phyloP scores from a whole-genome alignment of 495 filamentous ascomycete species.

The Xylaria scruposa region DNA sequence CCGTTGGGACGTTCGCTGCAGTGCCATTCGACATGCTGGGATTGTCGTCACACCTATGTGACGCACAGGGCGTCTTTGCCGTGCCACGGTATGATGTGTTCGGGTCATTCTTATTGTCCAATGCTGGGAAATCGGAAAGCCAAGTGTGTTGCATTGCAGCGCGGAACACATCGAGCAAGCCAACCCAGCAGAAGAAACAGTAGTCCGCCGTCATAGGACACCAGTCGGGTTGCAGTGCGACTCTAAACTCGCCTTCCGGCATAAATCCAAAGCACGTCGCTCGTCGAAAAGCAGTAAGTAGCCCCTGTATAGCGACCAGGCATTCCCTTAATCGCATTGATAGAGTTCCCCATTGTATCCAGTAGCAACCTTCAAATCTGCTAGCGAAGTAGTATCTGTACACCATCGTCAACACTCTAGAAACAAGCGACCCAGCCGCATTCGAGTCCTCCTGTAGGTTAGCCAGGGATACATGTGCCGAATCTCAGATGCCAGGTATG shows the following conservation, averaged over 20 bases:
- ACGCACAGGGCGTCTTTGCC: conserved; percentile 6
- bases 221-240: conserved; percentile 11
- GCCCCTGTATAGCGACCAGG: conserved; percentile 15
- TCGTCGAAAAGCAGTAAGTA: conserved; percentile 7
- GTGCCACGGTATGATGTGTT: conserved; percentile 19
- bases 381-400: conserved; percentile 24
- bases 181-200: conserved; percentile 18
- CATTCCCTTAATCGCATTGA: conserved; percentile 12
- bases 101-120: conserved; percentile 20
- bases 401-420: conserved; percentile 14
- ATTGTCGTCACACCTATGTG: conserved; percentile 10
- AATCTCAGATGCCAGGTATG: not conserved
- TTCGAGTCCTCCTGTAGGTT: not conserved
- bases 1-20: conserved; percentile 13
- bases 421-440: conserved; percentile 16
- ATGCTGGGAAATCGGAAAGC: conserved; percentile 17
- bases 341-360: not conserved
- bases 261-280: conserved; percentile 18
- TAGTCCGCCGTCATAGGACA: conserved; percentile 21
- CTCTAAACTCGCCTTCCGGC: conserved; percentile 24
- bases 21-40: conserved; percentile 6
- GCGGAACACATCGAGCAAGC: conserved; percentile 11
- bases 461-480: not conserved
- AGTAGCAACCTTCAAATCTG: conserved; percentile 8
- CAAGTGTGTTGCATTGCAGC: conserved; percentile 22